Base-by-base conservation (phyloP, 1,139 yeast species). In the Taiozyma sp. region DNA sequence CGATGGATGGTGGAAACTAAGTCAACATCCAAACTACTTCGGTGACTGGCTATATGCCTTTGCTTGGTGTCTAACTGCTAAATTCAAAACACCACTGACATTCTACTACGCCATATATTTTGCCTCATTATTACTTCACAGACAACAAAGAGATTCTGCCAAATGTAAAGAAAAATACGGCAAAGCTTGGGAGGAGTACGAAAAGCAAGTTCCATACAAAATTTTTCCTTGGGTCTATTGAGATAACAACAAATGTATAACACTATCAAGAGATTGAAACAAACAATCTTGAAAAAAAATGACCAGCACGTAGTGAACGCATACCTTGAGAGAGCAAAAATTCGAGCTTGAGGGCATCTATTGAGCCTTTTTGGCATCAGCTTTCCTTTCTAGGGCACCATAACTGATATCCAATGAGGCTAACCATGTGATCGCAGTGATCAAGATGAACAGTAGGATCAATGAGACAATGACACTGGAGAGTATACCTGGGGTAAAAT, bases 1-100 rank as follows among this genome's bases (percentile, higher is more conserved):
- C 52, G 95, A 90, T 62, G 97, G 98, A 2, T 93, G 99, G 99
- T 93, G 99, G 99, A 88, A 87, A 4, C 69, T 76, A 42, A 84
- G 96, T 8, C 96, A 96, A 60, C 99, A 93, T 67, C 90, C 90
- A 66, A 93, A 93, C 66, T 93, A 93, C 70, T 78, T 92, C 56
- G 99, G 99, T 41, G 99, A 93, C 70, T 91, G 97, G 95, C 66
- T 95, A 48, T 84, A 91, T 65, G 91, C 97, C 0, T 78, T 89
- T 74, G 83, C 96, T 44, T 92, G 97, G 96, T 91, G 97, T 68
- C 74, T 93, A 58, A 85, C 96, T 22, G 90, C 98, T 2, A 96
- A 96, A 14, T 82, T 85, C 63, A 76, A 74, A 55, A 87, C 96
- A 1, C 86, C 91, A 4, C 72, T 93, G 61, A 89, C 98, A 0